Conservation (phyloP, 2,329 filamentous ascomycete genomes). For the Neopestalotiopsis rosae region DNA sequence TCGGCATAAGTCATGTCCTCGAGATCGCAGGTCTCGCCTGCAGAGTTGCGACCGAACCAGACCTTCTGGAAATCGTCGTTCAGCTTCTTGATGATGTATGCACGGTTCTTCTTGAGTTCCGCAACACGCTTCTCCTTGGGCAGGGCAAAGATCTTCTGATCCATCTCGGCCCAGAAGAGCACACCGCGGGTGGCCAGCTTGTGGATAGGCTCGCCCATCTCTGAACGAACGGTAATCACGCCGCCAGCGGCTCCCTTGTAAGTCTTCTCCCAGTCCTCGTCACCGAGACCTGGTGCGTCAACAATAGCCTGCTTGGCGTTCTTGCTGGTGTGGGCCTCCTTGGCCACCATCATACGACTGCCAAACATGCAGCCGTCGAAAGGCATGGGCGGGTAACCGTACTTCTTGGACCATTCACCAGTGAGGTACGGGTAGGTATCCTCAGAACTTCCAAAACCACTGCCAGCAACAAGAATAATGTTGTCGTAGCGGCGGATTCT, state of each 20-base stretch:
- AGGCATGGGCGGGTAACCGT: conserved; percentile 89
- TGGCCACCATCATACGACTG: conserved; percentile 93
- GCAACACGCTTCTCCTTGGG: conserved; percentile 92
- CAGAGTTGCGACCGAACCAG: conserved; percentile 89
- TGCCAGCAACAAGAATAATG: conserved; percentile 87
- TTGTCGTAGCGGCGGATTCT: conserved; percentile 86
- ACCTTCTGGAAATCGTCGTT: conserved; percentile 97
- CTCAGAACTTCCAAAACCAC: conserved; percentile 87
- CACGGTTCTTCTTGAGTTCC: conserved; percentile 85
- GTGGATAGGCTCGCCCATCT: conserved; percentile 99
- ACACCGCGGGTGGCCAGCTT: conserved; percentile 98
- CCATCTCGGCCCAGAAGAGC: conserved; percentile 97
- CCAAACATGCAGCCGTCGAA: conserved; percentile 92
- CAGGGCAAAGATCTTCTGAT: conserved; percentile 95
- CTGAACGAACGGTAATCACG: conserved; percentile 93
- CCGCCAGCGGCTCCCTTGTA: conserved; percentile 92
- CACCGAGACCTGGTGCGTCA: conserved; percentile 81
- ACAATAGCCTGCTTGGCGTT: conserved; percentile 90
- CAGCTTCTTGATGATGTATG: conserved; percentile 93
- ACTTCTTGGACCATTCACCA: conserved; percentile 85
- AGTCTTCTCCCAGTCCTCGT: conserved; percentile 87
- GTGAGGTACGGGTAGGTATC: conserved; percentile 94
- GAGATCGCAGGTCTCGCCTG: conserved; percentile 81
- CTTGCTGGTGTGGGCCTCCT: conserved; percentile 87
- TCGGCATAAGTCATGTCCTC: conserved; percentile 97